A percentile compares a stretch with the other conserved stretches of the same genome.
These are phyloP conservation scores for Erythrobasidium hasegawianum DNA, from an alignment of 1,284 basidiomycete species.

Conservation along the genomic window DNA sequence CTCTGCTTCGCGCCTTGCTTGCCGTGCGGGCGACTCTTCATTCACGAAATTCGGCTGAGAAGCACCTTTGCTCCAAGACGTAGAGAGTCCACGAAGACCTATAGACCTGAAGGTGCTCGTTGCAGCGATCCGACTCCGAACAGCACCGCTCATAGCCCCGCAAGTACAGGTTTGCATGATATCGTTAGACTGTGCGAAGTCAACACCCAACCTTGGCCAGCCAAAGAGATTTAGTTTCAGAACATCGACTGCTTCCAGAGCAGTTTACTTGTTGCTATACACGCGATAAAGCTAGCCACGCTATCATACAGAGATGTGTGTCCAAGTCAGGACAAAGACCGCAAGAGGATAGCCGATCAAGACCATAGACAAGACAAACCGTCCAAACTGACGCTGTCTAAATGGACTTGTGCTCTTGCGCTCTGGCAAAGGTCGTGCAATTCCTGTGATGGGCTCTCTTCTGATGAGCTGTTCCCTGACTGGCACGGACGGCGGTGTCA, in stretches of 20 bases:
- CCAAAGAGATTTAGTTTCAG: too few species aligned
- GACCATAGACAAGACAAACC: conserved; percentile 4
- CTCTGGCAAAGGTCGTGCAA: conserved; percentile 19
- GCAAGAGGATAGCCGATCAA: conserved; percentile 8
- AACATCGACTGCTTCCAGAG: too few species aligned
- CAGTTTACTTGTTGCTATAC: too few species aligned
- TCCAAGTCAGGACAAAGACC: neutral
- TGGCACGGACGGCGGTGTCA: conserved; percentile 32
- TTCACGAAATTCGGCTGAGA: conserved; percentile 15
- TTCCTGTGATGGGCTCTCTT: conserved; percentile 35
- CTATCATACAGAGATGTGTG: too few species aligned
- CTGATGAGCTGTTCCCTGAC: conserved; percentile 27
- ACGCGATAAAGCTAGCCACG: too few species aligned
- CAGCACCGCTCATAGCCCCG: neutral
- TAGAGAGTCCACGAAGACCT: neutral
- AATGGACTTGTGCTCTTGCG: conserved; percentile 22
- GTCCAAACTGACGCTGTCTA: conserved; percentile 16
- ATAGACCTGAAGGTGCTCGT: neutral
- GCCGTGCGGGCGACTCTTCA: conserved; percentile 21
- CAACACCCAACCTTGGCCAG: too few species aligned
- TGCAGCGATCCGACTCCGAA: neutral
- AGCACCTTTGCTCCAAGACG: neutral
- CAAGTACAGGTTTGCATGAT: too few species aligned
- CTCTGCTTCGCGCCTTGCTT: conserved; percentile 26
- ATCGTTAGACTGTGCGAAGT: too few species aligned